Percentiles rank a stretch among this genome's conserved stretches.
Evolutionary conservation across 345 rosid species (phyloP).

Genomic region (Moricandia arvensis): DNA sequence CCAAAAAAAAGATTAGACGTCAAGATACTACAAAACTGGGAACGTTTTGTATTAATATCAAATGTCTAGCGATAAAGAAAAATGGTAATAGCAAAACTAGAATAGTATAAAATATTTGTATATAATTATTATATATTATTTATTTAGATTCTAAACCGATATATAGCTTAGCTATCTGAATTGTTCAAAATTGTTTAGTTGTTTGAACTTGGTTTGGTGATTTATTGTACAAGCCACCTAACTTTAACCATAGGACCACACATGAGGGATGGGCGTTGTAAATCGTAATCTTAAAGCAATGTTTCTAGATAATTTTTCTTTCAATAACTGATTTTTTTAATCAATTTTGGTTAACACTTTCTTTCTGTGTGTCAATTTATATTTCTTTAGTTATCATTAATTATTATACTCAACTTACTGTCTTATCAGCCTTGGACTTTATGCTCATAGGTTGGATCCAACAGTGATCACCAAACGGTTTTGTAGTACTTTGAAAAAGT

Average conservation of each 20-base stretch:
- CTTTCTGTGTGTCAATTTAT: background rate
- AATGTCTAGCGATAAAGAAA: background rate
- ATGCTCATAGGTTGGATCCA: conserved; percentile 13
- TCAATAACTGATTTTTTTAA: background rate
- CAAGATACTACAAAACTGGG: background rate
- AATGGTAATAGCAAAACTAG: conserved; percentile 6
- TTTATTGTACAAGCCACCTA: conserved; percentile 8
- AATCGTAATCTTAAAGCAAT: background rate
- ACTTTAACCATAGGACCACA: background rate
- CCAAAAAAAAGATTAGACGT: no score
- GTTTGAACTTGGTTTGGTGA: conserved; percentile 9
- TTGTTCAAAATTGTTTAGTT: background rate
- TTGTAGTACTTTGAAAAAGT: background rate
- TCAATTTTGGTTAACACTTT: background rate
- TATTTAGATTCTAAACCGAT: background rate
- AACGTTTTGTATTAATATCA: background rate
- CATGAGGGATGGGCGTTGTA: no score
- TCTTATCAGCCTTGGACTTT: conserved; percentile 13
- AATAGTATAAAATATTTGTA: background rate
- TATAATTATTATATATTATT: no score
- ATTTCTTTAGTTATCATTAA: no score
- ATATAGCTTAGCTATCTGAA: background rate
- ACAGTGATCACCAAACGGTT: conserved; percentile 19
- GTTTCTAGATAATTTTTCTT: background rate
- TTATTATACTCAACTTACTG: background rate